These are phyloP conservation scores for Phytophthora lateralis DNA, from an alignment of 352 stramenopile genomes.

Conservation along the genomic window DNA sequence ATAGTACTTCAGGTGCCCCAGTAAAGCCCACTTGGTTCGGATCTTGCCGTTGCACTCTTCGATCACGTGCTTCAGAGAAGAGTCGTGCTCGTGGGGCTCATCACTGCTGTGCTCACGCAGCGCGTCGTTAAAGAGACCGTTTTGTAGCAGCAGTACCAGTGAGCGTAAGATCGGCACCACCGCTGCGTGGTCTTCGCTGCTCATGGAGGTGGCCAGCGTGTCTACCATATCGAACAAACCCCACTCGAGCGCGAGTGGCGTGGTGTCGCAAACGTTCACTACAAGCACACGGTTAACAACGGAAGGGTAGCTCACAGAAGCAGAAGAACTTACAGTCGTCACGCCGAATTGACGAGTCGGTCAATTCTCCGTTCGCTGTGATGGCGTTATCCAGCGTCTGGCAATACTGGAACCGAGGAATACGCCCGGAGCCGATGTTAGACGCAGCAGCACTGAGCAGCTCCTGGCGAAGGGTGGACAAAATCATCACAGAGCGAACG, in stretches of 20 bases:
- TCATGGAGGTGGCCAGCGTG: constrained; percentile 77
- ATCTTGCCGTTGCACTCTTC: constrained; percentile 52
- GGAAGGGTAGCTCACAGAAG: background rate
- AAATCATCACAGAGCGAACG: constrained; percentile 67
- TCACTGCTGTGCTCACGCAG: constrained; percentile 26
- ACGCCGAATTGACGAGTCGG: constrained; percentile 35
- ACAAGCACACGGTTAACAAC: constrained; percentile 22
- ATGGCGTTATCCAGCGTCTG: constrained; percentile 76
- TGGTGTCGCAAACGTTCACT: constrained; percentile 62
- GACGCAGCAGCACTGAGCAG: constrained; percentile 39
- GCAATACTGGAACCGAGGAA: constrained; percentile 81
- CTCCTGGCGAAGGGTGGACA: constrained; percentile 65
- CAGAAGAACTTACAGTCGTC: constrained; percentile 54
- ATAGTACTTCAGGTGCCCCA: constrained; percentile 75
- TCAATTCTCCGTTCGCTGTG: constrained; percentile 72
- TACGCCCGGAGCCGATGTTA: constrained; percentile 27
- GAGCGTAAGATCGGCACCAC: constrained; percentile 65
- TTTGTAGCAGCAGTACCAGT: constrained; percentile 54
- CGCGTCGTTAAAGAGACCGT: constrained; percentile 62
- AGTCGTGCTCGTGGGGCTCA: constrained; percentile 22
- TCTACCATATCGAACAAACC: constrained; percentile 71
- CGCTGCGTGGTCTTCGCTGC: constrained; percentile 78
- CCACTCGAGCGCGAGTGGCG: constrained; percentile 77
- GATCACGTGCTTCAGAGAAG: constrained; percentile 43
- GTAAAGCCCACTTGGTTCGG: constrained; percentile 51